Base-by-base conservation (phyloP, 768 basidiomycete genomes). In the Scleroderma bovista region DNA sequence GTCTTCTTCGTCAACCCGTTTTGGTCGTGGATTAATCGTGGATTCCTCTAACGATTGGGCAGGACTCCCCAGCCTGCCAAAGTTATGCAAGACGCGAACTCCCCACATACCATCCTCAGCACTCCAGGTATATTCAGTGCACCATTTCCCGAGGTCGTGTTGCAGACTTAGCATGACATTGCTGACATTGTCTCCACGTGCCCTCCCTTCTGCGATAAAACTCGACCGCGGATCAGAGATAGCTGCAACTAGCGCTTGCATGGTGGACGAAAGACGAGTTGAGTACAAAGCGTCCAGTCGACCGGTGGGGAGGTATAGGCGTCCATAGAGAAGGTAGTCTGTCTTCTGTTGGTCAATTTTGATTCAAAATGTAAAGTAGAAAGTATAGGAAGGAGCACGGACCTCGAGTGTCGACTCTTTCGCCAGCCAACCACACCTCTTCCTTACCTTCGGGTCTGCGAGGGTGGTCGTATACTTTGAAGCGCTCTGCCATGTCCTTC, bases 61-160 rank as follows among this genome's bases (percentile, higher is more conserved):
- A 12, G 67, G 51, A 46, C 55, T 57, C 15, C 75, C 80, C 3
- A 84, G 70, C 66, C 78, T 80, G 13, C 93, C 93, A 70, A 96
- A 97, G 62, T 98, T 96, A 63, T 93, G 92, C 44, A 98, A 75
- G 16, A 92, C 78, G 16, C 88, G 79, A 16, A 92, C 66, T 15
- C 95, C 95, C 75, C 84, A 86, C 92, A 98, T 95, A 17, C 85
- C 84, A 59, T 97, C 95, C 57, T 93, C 89, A 1, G 90, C 89
- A 56, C 92, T 93, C 75, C 88, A 97, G 2, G 88, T 88, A 57
- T 95, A 97, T 66, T 98, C 95, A 2, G 88, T 85, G 56, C 90
- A 90, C 83, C 88, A 93, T 57, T 88, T 82, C 3, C 94, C 95
- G 9, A 88, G 80, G 62, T 96, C 93, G 60, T 96, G 93, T 66